Evolutionary conservation across 345 rosid genomes (phyloP), one percentile per base, ranked within the genome.

Genomic region (Triadica sebifera): DNA sequence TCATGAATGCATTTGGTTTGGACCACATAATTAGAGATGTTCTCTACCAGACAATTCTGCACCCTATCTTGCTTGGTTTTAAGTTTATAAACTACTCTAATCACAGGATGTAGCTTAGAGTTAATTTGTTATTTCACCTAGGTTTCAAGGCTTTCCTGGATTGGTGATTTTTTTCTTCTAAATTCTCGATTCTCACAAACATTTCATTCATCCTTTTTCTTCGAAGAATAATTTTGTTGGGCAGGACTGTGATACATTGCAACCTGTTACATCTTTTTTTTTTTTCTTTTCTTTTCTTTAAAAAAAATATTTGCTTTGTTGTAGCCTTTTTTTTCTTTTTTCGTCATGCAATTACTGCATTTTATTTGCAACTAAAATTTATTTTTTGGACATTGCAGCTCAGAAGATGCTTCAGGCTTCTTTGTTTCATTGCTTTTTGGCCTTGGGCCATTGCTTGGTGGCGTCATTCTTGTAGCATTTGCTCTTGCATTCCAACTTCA

Each of bases 341-440:
- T 34, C 13, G n/a, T 65, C 25, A 56, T 71, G 24, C 24, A 39
- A 69, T 47, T 69, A 43, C 25, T 63, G 67, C 10, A 43, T 75
- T n/a, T 20, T 71, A 15, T 39, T 34, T 62, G 17, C 8, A 38
- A 73, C 65, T 76, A 66, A 46, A 69, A 61, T 39, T 76, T 59
- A 43, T 69, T 74, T 43, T 55, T 56, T 80, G 22, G 25, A 47
- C 57, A 71, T 57, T 91, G 84, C 91, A 96, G 99, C 81, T 81
- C 94, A 50, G 97, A 91, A 79, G 99, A 90, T 87, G 99, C 97
- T 84, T 93, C 98, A 29, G 98, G 98, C 61, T 96, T 91, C 83
- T 91, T 93, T 50, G 95, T 96, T 75, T 96, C 99, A 17, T 96
- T 96, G 74, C 97, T 96, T 66, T 96, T 96, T 77, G 99, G 98